phyloP scores from a whole-genome alignment of 139 green algal species.

The Chlamydomonas sp. region DNA sequence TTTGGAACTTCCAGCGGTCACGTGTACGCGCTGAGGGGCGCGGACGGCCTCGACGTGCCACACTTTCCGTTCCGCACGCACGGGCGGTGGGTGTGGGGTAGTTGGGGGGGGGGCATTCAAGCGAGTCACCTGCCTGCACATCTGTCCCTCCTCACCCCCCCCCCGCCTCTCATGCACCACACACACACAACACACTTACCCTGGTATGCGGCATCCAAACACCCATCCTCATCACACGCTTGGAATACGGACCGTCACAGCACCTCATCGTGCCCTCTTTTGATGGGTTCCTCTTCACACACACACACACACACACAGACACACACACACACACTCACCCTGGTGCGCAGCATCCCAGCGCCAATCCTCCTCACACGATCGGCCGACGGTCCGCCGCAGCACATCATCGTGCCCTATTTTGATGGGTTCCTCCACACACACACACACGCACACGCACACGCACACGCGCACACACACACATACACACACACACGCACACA shows the following conservation, averaged over 20 bases:
- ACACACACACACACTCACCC: too few relatives aligned
- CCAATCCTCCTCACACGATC: conserved; percentile 54
- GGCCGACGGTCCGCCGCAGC: conserved; percentile 34
- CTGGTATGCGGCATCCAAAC: too few relatives aligned
- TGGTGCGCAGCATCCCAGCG: conserved; percentile 49
- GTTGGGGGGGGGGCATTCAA: neutral
- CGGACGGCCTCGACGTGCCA: conserved; percentile 41
- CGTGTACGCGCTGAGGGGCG: conserved; percentile 68
- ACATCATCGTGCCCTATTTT: conserved; percentile 77
- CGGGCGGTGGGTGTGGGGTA: conserved; percentile 21
- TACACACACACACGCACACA: too few relatives aligned
- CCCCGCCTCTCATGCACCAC: too few relatives aligned
- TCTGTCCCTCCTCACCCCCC: neutral
- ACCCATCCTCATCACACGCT: too few relatives aligned
- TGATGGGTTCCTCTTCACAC: too few relatives aligned
- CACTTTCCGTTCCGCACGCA: conserved; percentile 79
- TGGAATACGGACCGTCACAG: too few relatives aligned
- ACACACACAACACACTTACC: too few relatives aligned
- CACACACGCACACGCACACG: conserved; percentile 74
- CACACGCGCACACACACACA: too few relatives aligned
- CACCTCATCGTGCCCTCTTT: too few relatives aligned
- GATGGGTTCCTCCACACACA: conserved; percentile 63
- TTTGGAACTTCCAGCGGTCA: conserved; percentile 64
- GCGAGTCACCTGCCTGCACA: neutral
- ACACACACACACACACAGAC: too few relatives aligned